These are phyloP conservation scores for Conticribra weissflogii DNA, from an alignment of 108 stramenopile genomes.

Conservation along the genomic window DNA sequence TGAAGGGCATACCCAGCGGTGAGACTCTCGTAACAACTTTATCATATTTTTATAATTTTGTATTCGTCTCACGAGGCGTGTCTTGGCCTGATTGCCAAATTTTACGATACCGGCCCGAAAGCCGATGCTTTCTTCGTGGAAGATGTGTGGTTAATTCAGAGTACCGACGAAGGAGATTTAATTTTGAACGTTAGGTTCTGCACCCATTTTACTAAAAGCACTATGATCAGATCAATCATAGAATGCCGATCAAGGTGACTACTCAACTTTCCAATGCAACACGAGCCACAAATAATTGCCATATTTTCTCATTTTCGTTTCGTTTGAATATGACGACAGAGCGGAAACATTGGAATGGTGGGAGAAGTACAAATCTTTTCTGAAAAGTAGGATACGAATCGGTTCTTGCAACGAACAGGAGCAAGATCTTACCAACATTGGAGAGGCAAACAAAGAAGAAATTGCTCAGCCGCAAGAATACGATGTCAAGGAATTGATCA, in stretches of 20 bases:
- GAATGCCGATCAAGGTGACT: slow-evolving; percentile 45
- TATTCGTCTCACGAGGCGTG: not conserved
- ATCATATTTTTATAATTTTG: no score
- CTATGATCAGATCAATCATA: slow-evolving; percentile 67
- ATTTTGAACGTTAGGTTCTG: slow-evolving; percentile 52
- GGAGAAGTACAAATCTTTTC: slow-evolving; percentile 3
- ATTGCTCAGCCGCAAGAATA: not conserved
- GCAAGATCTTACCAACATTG: no score
- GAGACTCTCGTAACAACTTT: not conserved
- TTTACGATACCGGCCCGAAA: no score
- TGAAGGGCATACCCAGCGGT: slow-evolving; percentile 27
- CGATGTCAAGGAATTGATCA: no score
- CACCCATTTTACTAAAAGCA: slow-evolving; percentile 61
- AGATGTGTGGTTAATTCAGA: slow-evolving; percentile 69
- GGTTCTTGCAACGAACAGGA: not conserved
- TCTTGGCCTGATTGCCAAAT: no score
- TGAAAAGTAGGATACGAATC: not conserved
- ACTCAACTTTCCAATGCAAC: not conserved
- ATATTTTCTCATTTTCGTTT: no score
- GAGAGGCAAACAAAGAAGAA: not conserved
- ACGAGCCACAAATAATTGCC: no score
- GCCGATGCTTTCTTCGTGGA: slow-evolving; percentile 71
- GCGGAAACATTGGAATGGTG: slow-evolving; percentile 15
- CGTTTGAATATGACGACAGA: not conserved
- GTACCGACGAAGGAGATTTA: slow-evolving; percentile 28